These are phyloP conservation scores for Tulasnella sp. DNA, from an alignment of 768 basidiomycete genomes.

Conservation along the genomic window DNA sequence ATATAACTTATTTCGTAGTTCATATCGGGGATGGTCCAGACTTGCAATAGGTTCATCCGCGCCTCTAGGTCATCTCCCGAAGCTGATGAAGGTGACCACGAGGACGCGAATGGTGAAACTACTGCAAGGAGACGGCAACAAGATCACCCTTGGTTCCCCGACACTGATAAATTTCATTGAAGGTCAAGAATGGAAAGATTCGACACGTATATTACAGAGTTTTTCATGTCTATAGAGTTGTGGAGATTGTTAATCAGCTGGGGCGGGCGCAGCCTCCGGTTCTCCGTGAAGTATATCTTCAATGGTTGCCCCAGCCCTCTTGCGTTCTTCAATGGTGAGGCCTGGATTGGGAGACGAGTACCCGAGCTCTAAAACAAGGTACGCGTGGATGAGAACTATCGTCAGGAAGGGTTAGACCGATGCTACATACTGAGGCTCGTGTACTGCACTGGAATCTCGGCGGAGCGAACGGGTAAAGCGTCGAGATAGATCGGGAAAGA, in stretches of 20 bases:
- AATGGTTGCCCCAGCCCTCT: conserved; percentile 49
- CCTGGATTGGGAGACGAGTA: conserved; percentile 50
- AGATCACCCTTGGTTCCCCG: neutral
- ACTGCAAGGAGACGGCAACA: neutral
- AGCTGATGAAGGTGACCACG: neutral
- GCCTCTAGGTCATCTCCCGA: neutral
- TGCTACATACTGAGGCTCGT: conserved; percentile 47
- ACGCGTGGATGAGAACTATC: neutral
- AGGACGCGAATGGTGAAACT: neutral
- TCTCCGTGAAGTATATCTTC: conserved; percentile 53
- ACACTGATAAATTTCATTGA: neutral
- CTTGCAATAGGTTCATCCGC: neutral
- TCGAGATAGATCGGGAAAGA: conserved; percentile 59
- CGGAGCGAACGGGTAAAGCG: conserved; percentile 43
- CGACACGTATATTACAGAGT: neutral
- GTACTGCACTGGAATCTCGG: conserved; percentile 60
- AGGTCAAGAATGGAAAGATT: neutral
- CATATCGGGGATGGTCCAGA: neutral
- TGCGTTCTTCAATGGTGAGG: conserved; percentile 50
- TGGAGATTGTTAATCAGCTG: conserved; percentile 35
- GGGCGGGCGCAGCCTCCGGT: conserved; percentile 58
- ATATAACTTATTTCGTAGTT: neutral
- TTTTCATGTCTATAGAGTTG: neutral
- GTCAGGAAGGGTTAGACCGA: neutral
- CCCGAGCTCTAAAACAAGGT: conserved; percentile 46